phyloP scores from a whole-genome alignment of 352 stramenopile species.

The Peronospora destructor region DNA sequence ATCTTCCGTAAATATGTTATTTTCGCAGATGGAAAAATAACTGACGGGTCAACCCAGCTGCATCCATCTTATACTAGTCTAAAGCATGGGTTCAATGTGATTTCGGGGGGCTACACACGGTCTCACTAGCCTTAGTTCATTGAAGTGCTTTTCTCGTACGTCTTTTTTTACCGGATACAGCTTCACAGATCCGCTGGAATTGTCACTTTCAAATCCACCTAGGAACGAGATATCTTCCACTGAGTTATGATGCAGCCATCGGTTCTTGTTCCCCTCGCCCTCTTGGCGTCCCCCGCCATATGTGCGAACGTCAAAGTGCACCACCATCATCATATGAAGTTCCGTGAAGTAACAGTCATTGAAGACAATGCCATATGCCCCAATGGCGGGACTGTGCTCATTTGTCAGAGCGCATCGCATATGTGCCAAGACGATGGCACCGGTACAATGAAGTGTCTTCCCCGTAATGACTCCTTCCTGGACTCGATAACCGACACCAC shows the following conservation, averaged over 20 bases:
- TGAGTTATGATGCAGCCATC: neutral
- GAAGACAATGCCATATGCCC: slow-evolving; percentile 35
- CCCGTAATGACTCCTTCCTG: slow-evolving; percentile 37
- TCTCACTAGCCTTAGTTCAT: no score
- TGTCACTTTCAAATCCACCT: no score
- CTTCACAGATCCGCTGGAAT: no score
- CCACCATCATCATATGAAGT: slow-evolving; percentile 36
- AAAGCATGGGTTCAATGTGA: no score
- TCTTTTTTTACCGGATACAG: no score
- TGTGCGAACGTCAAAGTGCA: slow-evolving; percentile 20
- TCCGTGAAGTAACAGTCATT: slow-evolving; percentile 42
- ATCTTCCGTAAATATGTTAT: no score
- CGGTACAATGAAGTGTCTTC: slow-evolving; percentile 30
- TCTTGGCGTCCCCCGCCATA: slow-evolving; percentile 10
- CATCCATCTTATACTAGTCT: no score
- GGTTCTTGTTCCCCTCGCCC: slow-evolving; percentile 13
- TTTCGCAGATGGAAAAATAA: no score
- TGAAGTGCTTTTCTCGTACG: no score
- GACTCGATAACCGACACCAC: slow-evolving; percentile 32
- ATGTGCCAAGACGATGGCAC: slow-evolving; percentile 37
- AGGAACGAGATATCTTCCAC: no score
- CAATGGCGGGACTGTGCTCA: slow-evolving; percentile 35
- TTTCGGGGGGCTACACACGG: no score
- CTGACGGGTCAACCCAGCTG: no score
- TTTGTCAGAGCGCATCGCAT: slow-evolving; percentile 37